Base-by-base conservation (phyloP, 257 asterid genomes). In the Ligustrum vulgare region DNA sequence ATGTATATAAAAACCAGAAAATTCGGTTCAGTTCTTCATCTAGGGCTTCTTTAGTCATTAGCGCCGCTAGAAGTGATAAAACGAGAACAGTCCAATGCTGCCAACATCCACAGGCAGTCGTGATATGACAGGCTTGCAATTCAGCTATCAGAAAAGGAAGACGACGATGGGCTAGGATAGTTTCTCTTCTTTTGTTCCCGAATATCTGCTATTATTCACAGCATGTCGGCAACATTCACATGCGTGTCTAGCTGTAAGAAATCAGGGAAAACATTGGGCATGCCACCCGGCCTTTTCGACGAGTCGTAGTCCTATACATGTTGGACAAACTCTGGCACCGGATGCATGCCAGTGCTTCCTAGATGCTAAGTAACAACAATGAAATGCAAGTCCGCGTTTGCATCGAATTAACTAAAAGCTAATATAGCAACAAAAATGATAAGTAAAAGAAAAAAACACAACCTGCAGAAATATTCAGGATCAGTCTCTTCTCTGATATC, bases 401-500 rank as follows among this genome's bases (percentile, higher is more conserved):
- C 67, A 60, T 60, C 11, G 16, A 28, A 15, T 78, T 25, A 28
- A 37, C 47, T 66, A 20, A 39, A 10, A 72, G 37, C 18, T 35
- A 64, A 75, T 25, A 72, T 16, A 20, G 51, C 13, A 35, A 51
- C 39, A 69, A 25, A 60, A 62, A 32, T 71, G 25, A 12, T 3
- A 54, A 56, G 47, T 34, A 67, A 62, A 49, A 31, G 25, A 37
- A 11, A 51, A 76, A 69, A 60, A 54, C 13, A 58, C 75, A 54
- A 93, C 99, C 99, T 91, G 96, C 94, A 87, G 76, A 78, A 79
- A 76, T 84, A 94, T 79, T 94, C 98, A 0, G 90, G 90, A 82
- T 94, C 98, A 62, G 81, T 86, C 82, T 94, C 99, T 74, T 90
- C 93, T 84, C 98, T 86, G 72, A 94, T 89, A 82, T 91, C 97